These are phyloP conservation scores for Cyanidioschyzon merolae DNA, from an alignment of 23 red algal species.

Conservation along the genomic window DNA sequence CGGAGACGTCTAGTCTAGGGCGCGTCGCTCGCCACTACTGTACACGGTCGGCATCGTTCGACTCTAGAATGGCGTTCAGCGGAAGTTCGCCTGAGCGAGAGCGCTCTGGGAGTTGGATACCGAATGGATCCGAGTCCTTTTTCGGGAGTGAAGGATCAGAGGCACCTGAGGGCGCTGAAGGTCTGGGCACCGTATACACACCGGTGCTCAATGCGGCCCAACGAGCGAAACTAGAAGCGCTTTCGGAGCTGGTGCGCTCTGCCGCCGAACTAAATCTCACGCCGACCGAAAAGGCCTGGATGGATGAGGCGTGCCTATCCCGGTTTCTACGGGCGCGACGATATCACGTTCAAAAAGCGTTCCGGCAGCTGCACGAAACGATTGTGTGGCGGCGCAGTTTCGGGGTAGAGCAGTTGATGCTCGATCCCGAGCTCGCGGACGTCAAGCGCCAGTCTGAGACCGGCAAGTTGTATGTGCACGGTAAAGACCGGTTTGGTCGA, in stretches of 20 bases:
- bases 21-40: too few relatives aligned
- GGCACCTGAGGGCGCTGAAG: not conserved
- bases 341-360: slow-evolving; percentile 25
- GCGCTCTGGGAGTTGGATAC: not conserved
- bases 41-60: too few relatives aligned
- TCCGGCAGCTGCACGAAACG: slow-evolving; percentile 11
- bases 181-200: not conserved
- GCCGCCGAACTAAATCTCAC: not conserved
- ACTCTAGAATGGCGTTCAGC: too few relatives aligned
- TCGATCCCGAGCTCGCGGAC: not conserved
- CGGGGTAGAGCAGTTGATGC: slow-evolving; percentile 34
- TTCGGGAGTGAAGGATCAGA: not conserved
- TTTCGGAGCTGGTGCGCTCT: not conserved
- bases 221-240: not conserved
- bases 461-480: slow-evolving; percentile 37
- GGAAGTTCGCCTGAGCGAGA: too few relatives aligned
- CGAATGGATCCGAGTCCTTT: not conserved
- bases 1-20: too few relatives aligned
- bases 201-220: not conserved
- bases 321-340: slow-evolving; percentile 36
- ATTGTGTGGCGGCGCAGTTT: slow-evolving; percentile 28
- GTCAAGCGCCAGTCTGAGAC: slow-evolving; percentile 27
- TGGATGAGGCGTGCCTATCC: slow-evolving; percentile 28
- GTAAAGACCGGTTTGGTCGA: slow-evolving; percentile 15
- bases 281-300: slow-evolving; percentile 4